These are phyloP conservation scores for Papiliotrema laurentii DNA, from an alignment of 1,284 basidiomycete genomes.

Conservation along the genomic window DNA sequence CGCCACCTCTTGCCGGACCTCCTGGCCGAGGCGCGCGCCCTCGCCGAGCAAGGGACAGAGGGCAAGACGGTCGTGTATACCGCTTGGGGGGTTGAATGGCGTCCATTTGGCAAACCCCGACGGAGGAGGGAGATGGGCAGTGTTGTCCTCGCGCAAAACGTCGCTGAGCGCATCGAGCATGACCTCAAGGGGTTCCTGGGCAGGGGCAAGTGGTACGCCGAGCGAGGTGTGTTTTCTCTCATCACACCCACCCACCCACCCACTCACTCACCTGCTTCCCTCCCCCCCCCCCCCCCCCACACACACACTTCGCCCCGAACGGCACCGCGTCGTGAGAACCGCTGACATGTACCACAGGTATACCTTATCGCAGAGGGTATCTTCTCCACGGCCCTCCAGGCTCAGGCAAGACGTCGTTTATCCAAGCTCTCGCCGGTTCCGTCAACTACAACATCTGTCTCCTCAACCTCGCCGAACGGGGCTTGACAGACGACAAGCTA, in stretches of 20 bases:
- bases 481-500: slow-evolving; percentile 93
- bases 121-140: slow-evolving; percentile 80
- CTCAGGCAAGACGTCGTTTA: slow-evolving; percentile 97
- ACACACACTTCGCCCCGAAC: not conserved
- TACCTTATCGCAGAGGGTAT: slow-evolving; percentile 95
- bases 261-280: too few relatives aligned
- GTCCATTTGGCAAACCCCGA: slow-evolving; percentile 88
- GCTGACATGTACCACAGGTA: too few relatives aligned
- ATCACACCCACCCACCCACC: too few relatives aligned
- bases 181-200: slow-evolving; percentile 81
- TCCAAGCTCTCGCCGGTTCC: slow-evolving; percentile 90
- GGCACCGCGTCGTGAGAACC: too few relatives aligned
- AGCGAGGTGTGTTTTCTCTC: slow-evolving; percentile 78
- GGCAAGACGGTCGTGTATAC: slow-evolving; percentile 96
- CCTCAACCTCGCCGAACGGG: slow-evolving; percentile 92
- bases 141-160: slow-evolving; percentile 80
- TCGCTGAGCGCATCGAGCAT: slow-evolving; percentile 70
- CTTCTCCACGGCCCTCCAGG: slow-evolving; percentile 94
- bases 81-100: slow-evolving; percentile 95
- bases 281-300: too few relatives aligned
- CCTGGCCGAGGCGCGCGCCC: slow-evolving; percentile 78
- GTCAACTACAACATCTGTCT: slow-evolving; percentile 94
- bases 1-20: slow-evolving; percentile 74
- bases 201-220: slow-evolving; percentile 90
- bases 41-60: slow-evolving; percentile 80